These are phyloP conservation scores for Ochetophila trinervis DNA, from an alignment of 306 rosid genomes.

Conservation along the genomic window DNA sequence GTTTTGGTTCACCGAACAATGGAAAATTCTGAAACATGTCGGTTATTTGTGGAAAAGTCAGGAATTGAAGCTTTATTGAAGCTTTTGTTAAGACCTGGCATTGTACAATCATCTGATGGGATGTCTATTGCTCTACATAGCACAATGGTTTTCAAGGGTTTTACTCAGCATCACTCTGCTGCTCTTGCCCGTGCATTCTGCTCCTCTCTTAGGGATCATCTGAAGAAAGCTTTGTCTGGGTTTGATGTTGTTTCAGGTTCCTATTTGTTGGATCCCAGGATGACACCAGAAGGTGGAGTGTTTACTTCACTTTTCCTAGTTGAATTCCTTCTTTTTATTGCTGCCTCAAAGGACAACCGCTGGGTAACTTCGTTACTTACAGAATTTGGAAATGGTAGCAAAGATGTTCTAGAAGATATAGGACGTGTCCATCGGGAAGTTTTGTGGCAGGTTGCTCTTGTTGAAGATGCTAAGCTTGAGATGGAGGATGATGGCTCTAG, in stretches of 20 bases:
- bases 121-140: slow-evolving; percentile 93
- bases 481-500: slow-evolving; percentile 57
- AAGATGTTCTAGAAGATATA: slow-evolving; percentile 83
- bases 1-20: slow-evolving; percentile 87
- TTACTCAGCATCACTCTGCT: slow-evolving; percentile 89
- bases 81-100: slow-evolving; percentile 64
- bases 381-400: slow-evolving; percentile 81
- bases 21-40: slow-evolving; percentile 94
- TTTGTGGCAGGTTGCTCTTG: slow-evolving; percentile 85
- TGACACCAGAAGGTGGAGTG: slow-evolving; percentile 54
- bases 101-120: slow-evolving; percentile 92
- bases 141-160: slow-evolving; percentile 96
- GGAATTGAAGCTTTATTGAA: slow-evolving; percentile 89
- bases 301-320: slow-evolving; percentile 76
- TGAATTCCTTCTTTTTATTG: slow-evolving; percentile 93
- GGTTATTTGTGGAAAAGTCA: slow-evolving; percentile 87
- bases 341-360: slow-evolving; percentile 93
- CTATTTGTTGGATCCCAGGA: slow-evolving; percentile 66
- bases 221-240: slow-evolving; percentile 74
- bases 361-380: slow-evolving; percentile 87
- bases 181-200: slow-evolving; percentile 85
- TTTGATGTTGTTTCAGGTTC: slow-evolving; percentile 57
- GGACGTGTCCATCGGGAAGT: slow-evolving; percentile 83
- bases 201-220: slow-evolving; percentile 67
- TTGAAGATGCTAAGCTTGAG: slow-evolving; percentile 75